These are phyloP conservation scores for Aspergillus haitiensis DNA, from an alignment of 495 filamentous ascomycete genomes.

Conservation along the genomic window DNA sequence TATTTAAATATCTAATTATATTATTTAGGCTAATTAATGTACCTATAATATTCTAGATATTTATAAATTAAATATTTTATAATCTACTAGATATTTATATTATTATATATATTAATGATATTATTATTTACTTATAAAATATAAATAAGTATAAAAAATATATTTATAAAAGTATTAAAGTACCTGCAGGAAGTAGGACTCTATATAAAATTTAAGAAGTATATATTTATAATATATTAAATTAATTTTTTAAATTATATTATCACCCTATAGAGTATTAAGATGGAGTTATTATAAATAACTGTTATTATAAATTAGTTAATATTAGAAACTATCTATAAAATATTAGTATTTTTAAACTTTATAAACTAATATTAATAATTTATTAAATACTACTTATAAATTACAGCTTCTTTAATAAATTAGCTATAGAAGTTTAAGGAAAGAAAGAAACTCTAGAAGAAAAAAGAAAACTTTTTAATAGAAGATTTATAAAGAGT, in stretches of 20 bases:
- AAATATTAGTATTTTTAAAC: not conserved
- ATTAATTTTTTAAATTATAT: constrained; percentile 3
- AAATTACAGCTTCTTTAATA: not conserved
- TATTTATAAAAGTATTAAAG: not conserved
- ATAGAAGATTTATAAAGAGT: not conserved
- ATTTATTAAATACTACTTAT: not conserved
- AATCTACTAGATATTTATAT: not conserved
- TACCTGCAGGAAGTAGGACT: not conserved
- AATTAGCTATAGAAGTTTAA: not conserved
- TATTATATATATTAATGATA: constrained; percentile 5
- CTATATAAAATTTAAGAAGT: not conserved
- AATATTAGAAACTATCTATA: not conserved
- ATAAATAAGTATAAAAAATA: not conserved
- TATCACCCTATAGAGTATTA: not conserved
- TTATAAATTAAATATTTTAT: too few relatives aligned
- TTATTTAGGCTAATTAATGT: too few relatives aligned
- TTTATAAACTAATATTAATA: constrained; percentile 1
- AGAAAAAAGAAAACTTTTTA: not conserved
- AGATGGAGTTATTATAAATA: not conserved
- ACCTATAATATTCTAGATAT: too few relatives aligned
- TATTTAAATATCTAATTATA: too few relatives aligned
- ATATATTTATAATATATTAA: constrained; percentile 1
- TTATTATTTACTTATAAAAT: constrained; percentile 2
- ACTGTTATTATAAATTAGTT: not conserved
- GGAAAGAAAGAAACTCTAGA: not conserved